Base-by-base conservation (phyloP, 345 rosid genomes). In the Eutrema japonicum region DNA sequence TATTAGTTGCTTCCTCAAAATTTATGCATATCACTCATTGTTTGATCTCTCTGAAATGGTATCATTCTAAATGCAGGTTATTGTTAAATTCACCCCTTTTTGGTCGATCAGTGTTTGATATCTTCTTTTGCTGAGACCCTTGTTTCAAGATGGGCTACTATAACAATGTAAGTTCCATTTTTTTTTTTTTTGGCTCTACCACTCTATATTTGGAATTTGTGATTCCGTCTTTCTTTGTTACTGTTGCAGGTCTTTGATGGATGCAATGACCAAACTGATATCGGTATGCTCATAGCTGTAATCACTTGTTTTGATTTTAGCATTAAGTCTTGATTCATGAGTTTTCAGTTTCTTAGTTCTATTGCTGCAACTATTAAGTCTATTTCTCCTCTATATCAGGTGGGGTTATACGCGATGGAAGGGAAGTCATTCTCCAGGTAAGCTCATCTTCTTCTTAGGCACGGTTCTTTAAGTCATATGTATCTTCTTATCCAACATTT, bases 371-470 rank as follows among this genome's bases (percentile, higher is more conserved):
- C 2, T 56, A 7, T 30, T 33, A 49, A 58, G 37, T 58, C 35
- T 65, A 30, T 52, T 45, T 8, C 37, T 48, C 33, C 69, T 81
- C 57, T 26, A 22, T 69, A 74, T 77, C 80, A 89, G 97, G 87
- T 77, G 83, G 79, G 5, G 80, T 68, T 54, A 0, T 91, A 57
- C 85, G 82, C 26, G 66, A 73, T 76, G 98, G 98, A 85, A 84
- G 84, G 56, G 98, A 93, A 88, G 80, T 89, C 76, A 76, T 91
- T 75, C 72, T 93, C 14, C 97, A 91, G 90, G 98, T 91, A 75
- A 43, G 42, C 18, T 49, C 55, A 65, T 30, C 47, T 47, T 58
- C 42, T n/a, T 52, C 9, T 58, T 22, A 22, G 8, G 26, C 12
- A 14, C 8, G 27, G 29, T 57, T 37, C 45, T 37, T 60, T 2